Conservation (phyloP, 495 filamentous ascomycete species). For the Amniculicola lignicola region DNA sequence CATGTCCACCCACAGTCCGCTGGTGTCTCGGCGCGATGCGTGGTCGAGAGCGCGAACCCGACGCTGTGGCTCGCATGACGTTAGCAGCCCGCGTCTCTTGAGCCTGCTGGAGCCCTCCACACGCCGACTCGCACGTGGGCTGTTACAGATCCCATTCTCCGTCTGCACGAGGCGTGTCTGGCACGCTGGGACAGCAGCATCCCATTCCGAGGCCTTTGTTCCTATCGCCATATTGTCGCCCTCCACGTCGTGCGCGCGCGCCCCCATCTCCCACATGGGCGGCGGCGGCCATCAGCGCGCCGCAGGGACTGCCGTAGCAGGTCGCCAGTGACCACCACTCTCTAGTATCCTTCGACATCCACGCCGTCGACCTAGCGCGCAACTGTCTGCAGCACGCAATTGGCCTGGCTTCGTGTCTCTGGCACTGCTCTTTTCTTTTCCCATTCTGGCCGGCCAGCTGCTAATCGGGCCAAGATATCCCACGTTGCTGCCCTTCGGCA, state of each 20-base stretch:
- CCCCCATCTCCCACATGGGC: no score
- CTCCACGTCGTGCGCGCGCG: neutral
- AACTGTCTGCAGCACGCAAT: neutral
- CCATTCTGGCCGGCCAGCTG: neutral
- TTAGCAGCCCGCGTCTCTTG: neutral
- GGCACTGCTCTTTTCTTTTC: neutral
- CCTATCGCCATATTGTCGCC: neutral
- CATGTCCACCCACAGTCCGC: neutral
- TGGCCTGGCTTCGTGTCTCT: neutral
- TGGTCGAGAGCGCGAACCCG: slow-evolving; percentile 6
- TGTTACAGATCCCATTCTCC: neutral
- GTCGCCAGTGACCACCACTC: neutral
- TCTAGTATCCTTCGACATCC: neutral
- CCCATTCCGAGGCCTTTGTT: neutral
- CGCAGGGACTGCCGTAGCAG: no score
- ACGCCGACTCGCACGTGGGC: slow-evolving; percentile 1
- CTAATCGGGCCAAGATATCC: slow-evolving; percentile 14
- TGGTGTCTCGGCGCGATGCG: slow-evolving; percentile 12
- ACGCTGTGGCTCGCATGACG: slow-evolving; percentile 27
- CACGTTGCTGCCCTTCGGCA: slow-evolving; percentile 6
- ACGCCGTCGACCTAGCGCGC: neutral
- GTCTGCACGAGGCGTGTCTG: neutral
- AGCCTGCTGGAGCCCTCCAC: neutral
- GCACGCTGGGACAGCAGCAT: neutral
- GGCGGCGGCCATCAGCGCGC: no score